Evolutionary conservation across 1,284 basidiomycete species (phyloP).

Genomic region (Microbotryomycetes sp.): DNA sequence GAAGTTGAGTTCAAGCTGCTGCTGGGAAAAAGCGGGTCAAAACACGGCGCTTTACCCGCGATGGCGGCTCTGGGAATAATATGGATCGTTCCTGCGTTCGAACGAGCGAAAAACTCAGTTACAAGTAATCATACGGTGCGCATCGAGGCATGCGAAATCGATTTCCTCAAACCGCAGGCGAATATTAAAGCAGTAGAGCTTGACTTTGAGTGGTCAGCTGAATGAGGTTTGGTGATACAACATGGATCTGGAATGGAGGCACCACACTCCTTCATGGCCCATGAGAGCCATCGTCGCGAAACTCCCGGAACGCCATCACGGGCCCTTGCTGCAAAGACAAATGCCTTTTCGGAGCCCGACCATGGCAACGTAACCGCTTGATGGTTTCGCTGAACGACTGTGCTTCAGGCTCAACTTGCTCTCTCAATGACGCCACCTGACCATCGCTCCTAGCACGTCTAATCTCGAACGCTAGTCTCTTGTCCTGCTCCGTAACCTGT

Average conservation of each 20-base stretch:
- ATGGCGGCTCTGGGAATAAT: conserved; percentile 39
- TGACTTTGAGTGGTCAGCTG: conserved; percentile 18
- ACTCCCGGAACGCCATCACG: too few relatives aligned
- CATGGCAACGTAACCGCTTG: too few relatives aligned
- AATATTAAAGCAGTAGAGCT: conserved; percentile 38
- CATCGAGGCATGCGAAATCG: conserved; percentile 40
- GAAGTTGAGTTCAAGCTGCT: conserved; percentile 41
- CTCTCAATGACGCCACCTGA: too few relatives aligned
- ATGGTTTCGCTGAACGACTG: too few relatives aligned
- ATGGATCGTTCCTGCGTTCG: conserved; percentile 43
- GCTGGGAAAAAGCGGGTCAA: conserved; percentile 38
- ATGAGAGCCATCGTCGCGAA: too few relatives aligned
- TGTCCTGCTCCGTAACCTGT: background rate
- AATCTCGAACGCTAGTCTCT: background rate
- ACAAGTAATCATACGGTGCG: conserved; percentile 17
- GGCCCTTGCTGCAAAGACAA: too few relatives aligned
- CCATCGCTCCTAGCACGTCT: background rate
- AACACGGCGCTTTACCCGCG: conserved; percentile 39
- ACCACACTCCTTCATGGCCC: too few relatives aligned
- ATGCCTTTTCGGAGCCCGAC: too few relatives aligned
- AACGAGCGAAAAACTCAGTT: conserved; percentile 26
- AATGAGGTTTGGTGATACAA: too few relatives aligned
- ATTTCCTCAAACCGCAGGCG: conserved; percentile 41
- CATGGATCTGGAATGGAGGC: too few relatives aligned
- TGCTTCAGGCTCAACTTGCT: too few relatives aligned